phyloP scores from a whole-genome alignment of 83 land plant genomes.

The Picea abies region DNA sequence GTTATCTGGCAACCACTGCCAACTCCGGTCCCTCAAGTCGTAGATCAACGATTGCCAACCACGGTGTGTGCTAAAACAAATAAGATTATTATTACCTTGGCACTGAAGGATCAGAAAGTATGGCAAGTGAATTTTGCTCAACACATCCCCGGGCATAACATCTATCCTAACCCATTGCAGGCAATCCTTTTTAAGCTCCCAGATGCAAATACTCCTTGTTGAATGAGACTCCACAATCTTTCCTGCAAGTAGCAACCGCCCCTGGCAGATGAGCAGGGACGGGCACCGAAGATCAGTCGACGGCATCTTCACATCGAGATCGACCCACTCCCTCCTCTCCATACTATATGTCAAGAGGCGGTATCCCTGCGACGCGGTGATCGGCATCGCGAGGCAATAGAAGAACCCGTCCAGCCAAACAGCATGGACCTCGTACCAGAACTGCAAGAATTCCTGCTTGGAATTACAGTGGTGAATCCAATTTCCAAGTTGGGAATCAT shows the following conservation, averaged over 20 bases:
- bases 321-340: slow-evolving; percentile 19
- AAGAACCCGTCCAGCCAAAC: slow-evolving; percentile 24
- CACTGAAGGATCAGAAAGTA: slow-evolving; percentile 20
- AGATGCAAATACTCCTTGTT: slow-evolving; percentile 20
- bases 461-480: slow-evolving; percentile 26
- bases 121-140: slow-evolving; percentile 15
- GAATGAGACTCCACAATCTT: slow-evolving; percentile 20
- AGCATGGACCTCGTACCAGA: slow-evolving; percentile 28
- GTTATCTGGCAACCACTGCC: slow-evolving; percentile 31
- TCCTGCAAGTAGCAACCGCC: slow-evolving; percentile 21
- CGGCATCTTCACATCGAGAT: slow-evolving; percentile 25
- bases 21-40: slow-evolving; percentile 20
- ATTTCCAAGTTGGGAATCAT: slow-evolving; percentile 21
- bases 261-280: slow-evolving; percentile 26
- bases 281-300: slow-evolving; percentile 21
- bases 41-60: slow-evolving; percentile 28
- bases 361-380: slow-evolving; percentile 13
- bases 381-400: slow-evolving; percentile 28
- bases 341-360: slow-evolving; percentile 23
- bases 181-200: slow-evolving; percentile 26
- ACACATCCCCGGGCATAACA: slow-evolving; percentile 20
- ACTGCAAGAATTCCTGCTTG: slow-evolving; percentile 26
- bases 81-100: slow-evolving; percentile 22
- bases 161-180: slow-evolving; percentile 22
- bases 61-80: slow-evolving; percentile 32